phyloP scores from a whole-genome alignment of 345 rosid genomes.

The Eutrema japonicum region DNA sequence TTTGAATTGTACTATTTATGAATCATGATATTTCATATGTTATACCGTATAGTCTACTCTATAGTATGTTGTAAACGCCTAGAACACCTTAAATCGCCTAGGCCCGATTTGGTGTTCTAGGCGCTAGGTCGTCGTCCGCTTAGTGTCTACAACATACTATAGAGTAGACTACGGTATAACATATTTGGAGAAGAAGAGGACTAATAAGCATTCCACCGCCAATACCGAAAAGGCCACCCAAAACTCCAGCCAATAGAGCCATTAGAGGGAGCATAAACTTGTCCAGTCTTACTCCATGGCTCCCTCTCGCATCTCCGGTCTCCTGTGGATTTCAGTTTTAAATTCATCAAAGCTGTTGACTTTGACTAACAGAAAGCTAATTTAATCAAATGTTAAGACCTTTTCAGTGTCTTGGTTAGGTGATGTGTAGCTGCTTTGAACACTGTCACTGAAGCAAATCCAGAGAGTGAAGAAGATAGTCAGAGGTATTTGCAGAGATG shows the following conservation, averaged over 20 bases:
- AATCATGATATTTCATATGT: background rate
- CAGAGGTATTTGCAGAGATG: conserved; percentile 71
- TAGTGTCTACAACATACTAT: no score
- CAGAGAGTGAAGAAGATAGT: conserved; percentile 63
- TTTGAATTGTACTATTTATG: background rate
- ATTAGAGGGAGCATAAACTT: conserved; percentile 55
- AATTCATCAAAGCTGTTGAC: background rate
- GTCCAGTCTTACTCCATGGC: background rate
- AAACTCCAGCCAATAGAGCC: conserved; percentile 69
- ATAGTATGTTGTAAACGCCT: background rate
- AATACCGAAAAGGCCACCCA: conserved; percentile 80
- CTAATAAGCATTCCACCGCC: conserved; percentile 90
- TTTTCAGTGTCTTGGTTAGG: conserved; percentile 4
- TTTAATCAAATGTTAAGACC: background rate
- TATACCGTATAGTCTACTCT: background rate
- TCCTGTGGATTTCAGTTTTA: conserved; percentile 11
- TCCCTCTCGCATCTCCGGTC: background rate
- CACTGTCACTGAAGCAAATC: conserved; percentile 48
- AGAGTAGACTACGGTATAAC: no score
- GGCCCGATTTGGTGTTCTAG: no score
- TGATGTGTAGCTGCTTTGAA: conserved; percentile 22
- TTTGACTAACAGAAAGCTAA: conserved; percentile 3
- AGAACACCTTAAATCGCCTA: background rate
- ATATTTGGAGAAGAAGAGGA: conserved; percentile 76
- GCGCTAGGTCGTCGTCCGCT: no score